Evolutionary conservation across 192 early-diverging fungal genomes (phyloP).

Genomic region (Umbelopsis sp.): DNA sequence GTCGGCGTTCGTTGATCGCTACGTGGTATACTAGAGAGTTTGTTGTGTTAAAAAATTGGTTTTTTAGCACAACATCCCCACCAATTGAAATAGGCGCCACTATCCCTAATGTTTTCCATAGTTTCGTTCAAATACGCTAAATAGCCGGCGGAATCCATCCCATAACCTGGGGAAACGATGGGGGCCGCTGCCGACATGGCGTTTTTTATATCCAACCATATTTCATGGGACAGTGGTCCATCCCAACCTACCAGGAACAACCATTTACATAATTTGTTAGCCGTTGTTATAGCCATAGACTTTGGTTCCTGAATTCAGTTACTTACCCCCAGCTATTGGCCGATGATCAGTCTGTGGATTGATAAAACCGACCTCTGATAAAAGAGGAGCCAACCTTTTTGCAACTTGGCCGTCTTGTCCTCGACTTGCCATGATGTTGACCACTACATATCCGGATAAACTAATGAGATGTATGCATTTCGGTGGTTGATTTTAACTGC

Average conservation of each 20-base stretch:
- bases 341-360: not conserved
- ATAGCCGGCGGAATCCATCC: not conserved
- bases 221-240: not conserved
- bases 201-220: constrained; percentile 15
- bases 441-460: not conserved
- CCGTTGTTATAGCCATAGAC: no score
- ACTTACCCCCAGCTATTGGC: constrained; percentile 12
- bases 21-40: not conserved
- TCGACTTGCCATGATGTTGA: not conserved
- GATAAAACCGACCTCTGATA: not conserved
- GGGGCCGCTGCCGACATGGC: not conserved
- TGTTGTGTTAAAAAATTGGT: not conserved
- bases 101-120: not conserved
- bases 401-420: not conserved
- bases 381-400: not conserved
- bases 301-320: no score
- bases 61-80: constrained; percentile 12
- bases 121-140: not conserved
- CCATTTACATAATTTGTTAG: not conserved
- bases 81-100: not conserved
- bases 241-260: not conserved
- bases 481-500: no score
- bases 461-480: not conserved
- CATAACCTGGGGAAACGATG: not conserved
- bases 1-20: not conserved